Evolutionary conservation across 1,284 basidiomycete genomes (phyloP), one percentile per base, ranked within the genome.

Genomic region (Cryptococcus neoformans): DNA sequence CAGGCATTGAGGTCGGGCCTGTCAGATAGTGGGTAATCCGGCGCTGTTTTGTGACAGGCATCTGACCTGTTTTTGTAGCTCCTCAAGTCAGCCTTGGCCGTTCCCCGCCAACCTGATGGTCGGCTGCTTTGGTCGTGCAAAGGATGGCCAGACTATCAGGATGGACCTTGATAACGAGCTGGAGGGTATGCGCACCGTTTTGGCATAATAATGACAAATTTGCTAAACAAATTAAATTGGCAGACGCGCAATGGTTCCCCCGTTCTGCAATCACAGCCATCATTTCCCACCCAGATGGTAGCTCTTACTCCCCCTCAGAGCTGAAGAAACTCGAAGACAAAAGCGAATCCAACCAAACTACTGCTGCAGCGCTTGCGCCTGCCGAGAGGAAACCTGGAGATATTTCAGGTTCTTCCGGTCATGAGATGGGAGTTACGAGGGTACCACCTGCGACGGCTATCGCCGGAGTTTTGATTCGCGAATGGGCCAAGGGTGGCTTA

Each of bases 91-190:
- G 60, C 76, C 76, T 46, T 78, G 76, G 90, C 90, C 91, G 6
- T 92, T 85, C 77, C 92, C 92, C 11, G 85, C 91, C 36, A 94
- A 87, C 75, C 79, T 95, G 37, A 95, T 96, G 92, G 83, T 92
- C 17, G 93, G 92, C 2, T 93, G 90, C 72, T 93, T 87, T 69
- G 79, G 76, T 2, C 67, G 73, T 11, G 89, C 89, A 5, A 82
- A 83, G 47, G 88, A 90, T 72, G 81, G 87, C 2, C 81, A 89
- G 50, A 83, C 84, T 2, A 87, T 98, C 63, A 84, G 92, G 10
- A 81, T 84, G 10, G 94, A 98, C 76, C 83, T 99, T 12, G 95
- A 98, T 72, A 95, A 96, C 67, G 95, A 99, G 79, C 84, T 99
- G n/a, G 87, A 89, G 72, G 89, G 90, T 88, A 21, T 21, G 21